phyloP scores from a whole-genome alignment of 2,329 filamentous ascomycete species.

The Cytospora paraplurivora region DNA sequence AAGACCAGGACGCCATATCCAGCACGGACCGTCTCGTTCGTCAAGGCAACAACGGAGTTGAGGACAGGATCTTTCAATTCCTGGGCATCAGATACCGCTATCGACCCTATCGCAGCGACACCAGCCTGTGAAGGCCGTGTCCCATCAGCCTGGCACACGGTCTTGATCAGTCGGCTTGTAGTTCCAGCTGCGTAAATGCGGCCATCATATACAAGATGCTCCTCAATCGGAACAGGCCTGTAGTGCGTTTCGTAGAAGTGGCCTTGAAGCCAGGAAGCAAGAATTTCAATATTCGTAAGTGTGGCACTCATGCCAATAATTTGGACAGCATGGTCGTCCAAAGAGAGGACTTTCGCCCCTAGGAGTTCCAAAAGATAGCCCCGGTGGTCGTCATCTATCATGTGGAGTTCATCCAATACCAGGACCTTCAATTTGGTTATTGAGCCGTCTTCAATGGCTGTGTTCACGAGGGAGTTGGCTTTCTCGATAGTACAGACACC shows the following conservation, averaged over 20 bases:
- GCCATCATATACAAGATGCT: constrained; percentile 73
- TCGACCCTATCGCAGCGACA: constrained; percentile 47
- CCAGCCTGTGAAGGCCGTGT: constrained; percentile 35
- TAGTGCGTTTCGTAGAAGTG: constrained; percentile 74
- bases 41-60: constrained; percentile 71
- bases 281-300: constrained; percentile 70
- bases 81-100: constrained; percentile 59
- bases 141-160: constrained; percentile 50
- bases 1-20: constrained; percentile 75
- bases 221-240: constrained; percentile 73
- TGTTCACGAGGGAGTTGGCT: constrained; percentile 74
- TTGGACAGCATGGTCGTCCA: constrained; percentile 65
- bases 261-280: constrained; percentile 70
- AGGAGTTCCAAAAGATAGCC: constrained; percentile 76
- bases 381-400: constrained; percentile 75
- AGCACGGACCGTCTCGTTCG: constrained; percentile 66
- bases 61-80: constrained; percentile 66
- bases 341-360: constrained; percentile 70
- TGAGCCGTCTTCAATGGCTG: constrained; percentile 70
- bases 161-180: constrained; percentile 61
- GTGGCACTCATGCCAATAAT: constrained; percentile 82
- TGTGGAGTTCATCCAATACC: constrained; percentile 79
- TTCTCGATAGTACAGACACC: constrained; percentile 82
- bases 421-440: constrained; percentile 66
- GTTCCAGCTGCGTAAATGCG: constrained; percentile 64